These are phyloP conservation scores for Piromyces sp. DNA, from an alignment of 192 early-diverging fungal species.

Conservation along the genomic window DNA sequence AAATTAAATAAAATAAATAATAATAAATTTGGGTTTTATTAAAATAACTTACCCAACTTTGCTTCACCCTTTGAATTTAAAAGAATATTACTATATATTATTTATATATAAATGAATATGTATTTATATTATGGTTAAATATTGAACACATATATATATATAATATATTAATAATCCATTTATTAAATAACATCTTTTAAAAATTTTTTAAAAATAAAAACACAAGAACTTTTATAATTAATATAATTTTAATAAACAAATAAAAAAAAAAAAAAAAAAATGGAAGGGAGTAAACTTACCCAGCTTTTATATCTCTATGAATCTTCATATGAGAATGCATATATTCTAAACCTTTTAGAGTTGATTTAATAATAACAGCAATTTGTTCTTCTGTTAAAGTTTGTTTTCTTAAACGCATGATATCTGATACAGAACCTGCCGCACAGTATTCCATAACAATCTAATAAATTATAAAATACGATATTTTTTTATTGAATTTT, in stretches of 20 bases:
- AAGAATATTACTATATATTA: constrained; percentile 22
- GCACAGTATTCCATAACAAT: constrained; percentile 48
- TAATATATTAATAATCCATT: no score
- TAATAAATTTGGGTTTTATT: no score
- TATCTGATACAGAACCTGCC: constrained; percentile 31
- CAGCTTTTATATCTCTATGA: constrained; percentile 48
- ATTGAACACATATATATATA: no score
- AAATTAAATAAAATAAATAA: no score
- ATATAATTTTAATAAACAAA: neutral
- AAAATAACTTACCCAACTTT: constrained; percentile 12
- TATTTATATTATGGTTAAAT: no score
- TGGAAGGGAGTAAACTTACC: no score
- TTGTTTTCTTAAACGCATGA: constrained; percentile 22
- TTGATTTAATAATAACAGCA: constrained; percentile 21
- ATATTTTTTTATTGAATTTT: no score
- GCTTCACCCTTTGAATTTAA: constrained; percentile 26
- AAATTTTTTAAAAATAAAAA: no score
- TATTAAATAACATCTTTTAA: no score
- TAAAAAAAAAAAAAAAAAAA: neutral
- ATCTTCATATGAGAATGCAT: constrained; percentile 37
- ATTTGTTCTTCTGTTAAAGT: constrained; percentile 32
- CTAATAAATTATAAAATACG: constrained; percentile 6
- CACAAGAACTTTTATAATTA: no score
- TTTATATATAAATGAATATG: neutral
- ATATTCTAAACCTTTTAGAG: constrained; percentile 31